Evolutionary conservation across 75 land plant genomes (phyloP), one percentile per base, ranked within the genome.

Genomic region (Sequoiadendron giganteum): DNA sequence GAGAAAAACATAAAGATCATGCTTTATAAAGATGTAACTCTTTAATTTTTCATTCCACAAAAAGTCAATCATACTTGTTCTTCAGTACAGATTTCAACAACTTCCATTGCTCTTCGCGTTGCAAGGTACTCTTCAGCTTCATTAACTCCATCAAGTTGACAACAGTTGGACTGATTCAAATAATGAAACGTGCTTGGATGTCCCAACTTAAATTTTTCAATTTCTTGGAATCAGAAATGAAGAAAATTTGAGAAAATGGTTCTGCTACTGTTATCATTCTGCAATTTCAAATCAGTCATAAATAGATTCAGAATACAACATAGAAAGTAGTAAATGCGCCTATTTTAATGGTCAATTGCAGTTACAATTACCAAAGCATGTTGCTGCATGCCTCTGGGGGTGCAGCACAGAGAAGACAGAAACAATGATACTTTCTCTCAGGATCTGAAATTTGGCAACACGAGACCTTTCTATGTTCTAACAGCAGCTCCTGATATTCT

Each of bases 71-170:
- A 40, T 86, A 97, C 99, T 98, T 97, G 99, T 83, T 97, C 98
- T 40, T 93, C 93, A 48, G 90, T 77, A 91, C 88, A 94, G n/a
- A 97, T 97, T 47, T 98, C 99, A 76, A 97, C 95, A 83, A 96
- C 86, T 38, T 97, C 98, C 99, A 97, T 97, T 65, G 99, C 99
- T 88, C 90, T 94, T 76, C 97, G 91, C 28, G 99, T 97, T 85
- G 88, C 94, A 28, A 90, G 86, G 84, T 97, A 97, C 54, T 95
- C 98, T 81, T 94, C 86, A 18, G 93, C 45, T 81, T 96, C 96
- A 91, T 91, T 92, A 39, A 95, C 85, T 21, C 90, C 93, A 89
- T 93, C 94, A 87, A 97, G 82, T 80, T 96, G 95, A 90, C 82
- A 92, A 87, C 95, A 96, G 77, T 93, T 94, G 83, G 98, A 91